Percentiles rank a stretch among this genome's conserved stretches.
These are phyloP conservation scores for Hypoxylon rubiginosum DNA, from an alignment of 2,329 filamentous ascomycete species.

Conservation along the genomic window DNA sequence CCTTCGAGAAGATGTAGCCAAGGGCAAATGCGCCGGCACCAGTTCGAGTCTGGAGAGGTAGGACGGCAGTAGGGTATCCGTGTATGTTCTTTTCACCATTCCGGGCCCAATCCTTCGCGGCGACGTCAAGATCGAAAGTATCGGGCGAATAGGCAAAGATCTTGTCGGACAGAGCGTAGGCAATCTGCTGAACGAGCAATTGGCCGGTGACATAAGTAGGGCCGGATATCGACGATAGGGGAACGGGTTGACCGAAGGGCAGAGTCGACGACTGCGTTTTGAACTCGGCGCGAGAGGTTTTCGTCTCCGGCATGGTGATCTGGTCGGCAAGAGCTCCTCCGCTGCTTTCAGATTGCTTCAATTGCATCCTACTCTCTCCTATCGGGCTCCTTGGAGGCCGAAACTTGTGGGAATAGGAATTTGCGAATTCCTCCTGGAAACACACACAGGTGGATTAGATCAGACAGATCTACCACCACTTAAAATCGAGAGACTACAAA, in stretches of 20 bases:
- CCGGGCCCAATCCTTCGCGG: constrained; percentile 81
- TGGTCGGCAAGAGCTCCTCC: constrained; percentile 51
- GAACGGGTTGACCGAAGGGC: constrained; percentile 69
- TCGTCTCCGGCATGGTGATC: constrained; percentile 49
- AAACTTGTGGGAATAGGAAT: constrained; percentile 33
- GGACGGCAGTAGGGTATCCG: constrained; percentile 82
- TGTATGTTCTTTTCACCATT: constrained; percentile 82
- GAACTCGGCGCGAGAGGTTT: constrained; percentile 52
- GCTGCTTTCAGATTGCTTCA: constrained; percentile 57
- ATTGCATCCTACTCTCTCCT: constrained; percentile 47
- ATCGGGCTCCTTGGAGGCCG: constrained; percentile 29
- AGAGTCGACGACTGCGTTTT: constrained; percentile 65
- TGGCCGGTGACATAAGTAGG: constrained; percentile 95
- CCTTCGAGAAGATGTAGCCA: constrained; percentile 97
- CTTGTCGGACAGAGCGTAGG: constrained; percentile 95
- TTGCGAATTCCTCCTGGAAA: constrained; percentile 30
- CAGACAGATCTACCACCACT: constrained; percentile 20
- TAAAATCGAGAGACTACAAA: constrained; percentile 14
- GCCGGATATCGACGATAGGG: constrained; percentile 77
- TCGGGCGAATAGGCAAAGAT: constrained; percentile 97
- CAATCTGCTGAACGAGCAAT: constrained; percentile 93
- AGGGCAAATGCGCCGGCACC: constrained; percentile 93
- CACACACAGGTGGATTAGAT: constrained; percentile 36
- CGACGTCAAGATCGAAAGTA: constrained; percentile 89
- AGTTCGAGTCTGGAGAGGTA: constrained; percentile 86